Evolutionary conservation across 2,329 filamentous ascomycete genomes (phyloP).

Genomic region (Simplicillium aogashimaense): DNA sequence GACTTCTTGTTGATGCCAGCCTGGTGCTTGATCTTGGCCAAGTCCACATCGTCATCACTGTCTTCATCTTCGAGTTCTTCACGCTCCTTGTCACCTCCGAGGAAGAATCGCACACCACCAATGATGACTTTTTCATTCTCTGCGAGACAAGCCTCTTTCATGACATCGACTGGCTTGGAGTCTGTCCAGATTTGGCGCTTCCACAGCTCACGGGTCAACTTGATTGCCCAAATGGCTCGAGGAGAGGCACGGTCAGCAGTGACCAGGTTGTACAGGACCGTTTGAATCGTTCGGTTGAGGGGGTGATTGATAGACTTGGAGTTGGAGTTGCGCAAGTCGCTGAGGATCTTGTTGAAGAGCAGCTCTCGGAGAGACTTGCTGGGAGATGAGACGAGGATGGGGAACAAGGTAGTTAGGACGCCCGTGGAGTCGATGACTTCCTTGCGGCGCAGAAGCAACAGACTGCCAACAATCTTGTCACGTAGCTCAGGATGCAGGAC

Average conservation of each 20-base stretch:
- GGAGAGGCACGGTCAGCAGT: constrained; percentile 75
- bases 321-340: constrained; percentile 82
- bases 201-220: constrained; percentile 92
- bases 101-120: constrained; percentile 85
- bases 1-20: constrained; percentile 93
- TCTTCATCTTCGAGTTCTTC: constrained; percentile 87
- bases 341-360: constrained; percentile 81
- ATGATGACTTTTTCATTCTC: constrained; percentile 89
- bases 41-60: constrained; percentile 70
- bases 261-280: constrained; percentile 83
- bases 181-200: constrained; percentile 95
- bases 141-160: constrained; percentile 85
- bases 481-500: constrained; percentile 74
- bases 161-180: constrained; percentile 88
- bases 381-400: constrained; percentile 81
- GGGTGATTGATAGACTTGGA: constrained; percentile 82
- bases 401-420: constrained; percentile 86
- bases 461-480: constrained; percentile 87
- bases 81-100: constrained; percentile 90
- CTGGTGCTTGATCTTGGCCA: constrained; percentile 76
- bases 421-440: constrained; percentile 79
- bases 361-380: constrained; percentile 81
- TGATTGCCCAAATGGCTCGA: constrained; percentile 91
- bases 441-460: constrained; percentile 82
- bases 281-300: constrained; percentile 87